Base-by-base conservation (phyloP, 23 red algal species). In the Gracilaria caudata region DNA sequence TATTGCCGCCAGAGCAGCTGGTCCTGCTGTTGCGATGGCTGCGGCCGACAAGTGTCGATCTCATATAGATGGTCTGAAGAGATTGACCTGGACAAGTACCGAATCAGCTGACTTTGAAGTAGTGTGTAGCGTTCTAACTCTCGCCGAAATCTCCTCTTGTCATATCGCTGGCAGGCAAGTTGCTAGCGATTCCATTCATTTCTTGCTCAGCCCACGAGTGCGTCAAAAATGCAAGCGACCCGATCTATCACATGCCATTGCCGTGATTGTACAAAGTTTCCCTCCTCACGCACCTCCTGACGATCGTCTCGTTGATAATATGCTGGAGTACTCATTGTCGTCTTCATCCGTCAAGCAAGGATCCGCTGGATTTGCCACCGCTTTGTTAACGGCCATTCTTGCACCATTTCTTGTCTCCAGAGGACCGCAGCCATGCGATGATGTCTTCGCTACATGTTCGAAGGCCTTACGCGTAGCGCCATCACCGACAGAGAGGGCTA, bases 221-320 rank as follows among this genome's bases (percentile, higher is more conserved):
- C 51, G 66, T 57, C 78, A 81, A 49, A 82, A 82, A 43, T 81
- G 77, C 77, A 54, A 65, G 23, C 87, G 87, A 39, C 39, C 59
- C 16, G 87, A 91, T 60, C 77, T 91, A 21, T 75, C 87, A 19
- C 66, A 82, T 74, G 87, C 78, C 24, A 57, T 82, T 81, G 87
- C 77, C 36, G 25, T 73, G 5, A 91, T 91, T 54, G 65, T 91
- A 34, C 68, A 71, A 45, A 66, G 74, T 34, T 82, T 82, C 55
- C 77, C 87, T 29, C 45, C 40, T 24, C 77, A 91, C 76, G 87
- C 75, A 26, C 87, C 87, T 41, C 87, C 87, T 43, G 87, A 91
- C 49, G 87, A 81, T 82, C 58, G 78, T 38, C 51, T 82, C 30
- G 87, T 91, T 73, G 87, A 91, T 60, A 81, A 82, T 17, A 40